Percentiles rank a stretch among this genome's conserved stretches.
phyloP scores from a whole-genome alignment of 495 filamentous ascomycete species.

The Aspergillus indologenus region DNA sequence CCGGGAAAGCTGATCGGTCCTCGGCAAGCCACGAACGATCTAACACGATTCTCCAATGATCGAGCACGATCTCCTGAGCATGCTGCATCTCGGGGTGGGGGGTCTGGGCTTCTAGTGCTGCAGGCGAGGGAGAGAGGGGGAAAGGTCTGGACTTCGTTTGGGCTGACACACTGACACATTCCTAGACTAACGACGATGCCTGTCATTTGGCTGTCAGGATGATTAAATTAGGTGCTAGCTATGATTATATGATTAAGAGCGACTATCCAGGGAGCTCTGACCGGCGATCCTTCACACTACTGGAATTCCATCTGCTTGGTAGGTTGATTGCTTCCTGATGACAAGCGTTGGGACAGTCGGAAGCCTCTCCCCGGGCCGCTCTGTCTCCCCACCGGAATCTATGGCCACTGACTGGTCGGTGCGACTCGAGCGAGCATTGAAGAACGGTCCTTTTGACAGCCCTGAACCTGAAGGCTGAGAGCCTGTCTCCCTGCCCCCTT shows the following conservation, averaged over 20 bases:
- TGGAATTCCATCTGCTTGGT: background rate
- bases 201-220: background rate
- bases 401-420: background rate
- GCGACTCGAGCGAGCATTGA: no score
- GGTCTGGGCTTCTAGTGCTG: background rate
- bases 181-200: background rate
- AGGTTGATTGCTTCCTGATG: conserved; percentile 16
- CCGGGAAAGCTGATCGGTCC: conserved; percentile 18
- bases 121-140: background rate
- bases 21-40: conserved; percentile 10
- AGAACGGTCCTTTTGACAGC: conserved; percentile 3
- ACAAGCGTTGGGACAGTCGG: conserved; percentile 22
- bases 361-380: conserved; percentile 20
- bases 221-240: background rate
- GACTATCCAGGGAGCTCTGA: conserved; percentile 5
- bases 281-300: conserved; percentile 7
- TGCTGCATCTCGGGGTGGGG: background rate
- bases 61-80: conserved; percentile 7
- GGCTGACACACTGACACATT: conserved; percentile 1
- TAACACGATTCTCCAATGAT: conserved; percentile 16
- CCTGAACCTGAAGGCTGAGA: background rate
- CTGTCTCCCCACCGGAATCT: conserved; percentile 7
- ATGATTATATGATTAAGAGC: no score
- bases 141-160: conserved; percentile 15
- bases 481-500: background rate